Conservation (phyloP, 495 filamentous ascomycete species). For the Hypoxylon perforatum region DNA sequence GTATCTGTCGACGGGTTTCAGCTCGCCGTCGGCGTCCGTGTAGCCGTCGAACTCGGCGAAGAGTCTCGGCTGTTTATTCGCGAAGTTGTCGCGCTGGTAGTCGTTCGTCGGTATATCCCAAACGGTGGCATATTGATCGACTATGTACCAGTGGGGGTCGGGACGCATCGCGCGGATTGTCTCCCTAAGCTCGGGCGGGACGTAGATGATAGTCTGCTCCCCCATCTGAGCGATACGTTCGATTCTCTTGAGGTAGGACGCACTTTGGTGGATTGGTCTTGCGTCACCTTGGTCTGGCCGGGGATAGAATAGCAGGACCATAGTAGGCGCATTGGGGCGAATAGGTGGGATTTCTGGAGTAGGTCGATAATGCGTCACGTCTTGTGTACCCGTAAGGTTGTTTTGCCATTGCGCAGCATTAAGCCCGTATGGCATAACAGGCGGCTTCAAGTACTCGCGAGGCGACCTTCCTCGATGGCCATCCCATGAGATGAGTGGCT, state of each 20-base stretch:
- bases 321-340: conserved; percentile 26
- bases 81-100: conserved; percentile 38
- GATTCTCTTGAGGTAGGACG: conserved; percentile 35
- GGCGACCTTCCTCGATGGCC: conserved; percentile 30
- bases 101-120: conserved; percentile 40
- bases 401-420: conserved; percentile 30
- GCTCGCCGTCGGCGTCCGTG: conserved; percentile 35
- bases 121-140: conserved; percentile 30
- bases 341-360: conserved; percentile 19
- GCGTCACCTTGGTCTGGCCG: conserved; percentile 28
- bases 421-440: conserved; percentile 20
- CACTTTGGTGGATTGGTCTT: conserved; percentile 28
- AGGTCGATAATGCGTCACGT: conserved; percentile 10
- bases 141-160: conserved; percentile 34
- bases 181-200: conserved; percentile 25
- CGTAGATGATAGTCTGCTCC: conserved; percentile 38
- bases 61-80: conserved; percentile 27
- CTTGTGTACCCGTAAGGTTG: conserved; percentile 17
- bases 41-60: conserved; percentile 52
- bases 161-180: conserved; percentile 24
- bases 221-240: conserved; percentile 34
- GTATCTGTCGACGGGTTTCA: conserved; percentile 29
- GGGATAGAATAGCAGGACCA: conserved; percentile 38
- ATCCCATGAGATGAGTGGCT: conserved; percentile 35
- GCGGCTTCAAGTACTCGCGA: conserved; percentile 27